Percentiles rank a stretch among this genome's conserved stretches.
Conservation (phyloP, 2,329 filamentous ascomycete genomes). For the Fusarium praegraminearum region DNA sequence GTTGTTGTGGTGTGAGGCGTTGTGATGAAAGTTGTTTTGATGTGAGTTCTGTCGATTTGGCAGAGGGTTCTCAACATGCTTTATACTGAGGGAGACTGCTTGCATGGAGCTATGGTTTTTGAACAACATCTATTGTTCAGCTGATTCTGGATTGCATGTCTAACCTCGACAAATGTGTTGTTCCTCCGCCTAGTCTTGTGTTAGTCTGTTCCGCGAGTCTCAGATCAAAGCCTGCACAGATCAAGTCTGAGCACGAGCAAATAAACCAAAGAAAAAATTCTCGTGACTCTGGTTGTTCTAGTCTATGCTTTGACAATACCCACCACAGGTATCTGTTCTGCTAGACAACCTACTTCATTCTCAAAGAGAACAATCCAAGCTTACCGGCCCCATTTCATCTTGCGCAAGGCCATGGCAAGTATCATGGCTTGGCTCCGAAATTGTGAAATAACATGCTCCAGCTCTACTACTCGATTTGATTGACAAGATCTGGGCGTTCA, state of each 20-base stretch:
- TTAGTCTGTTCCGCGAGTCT: not conserved
- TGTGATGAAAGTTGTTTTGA: not conserved
- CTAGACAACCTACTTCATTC: not conserved
- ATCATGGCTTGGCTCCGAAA: not conserved
- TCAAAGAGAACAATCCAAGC: not conserved
- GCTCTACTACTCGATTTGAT: too few species aligned
- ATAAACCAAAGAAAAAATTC: not conserved
- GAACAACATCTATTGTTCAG: not conserved
- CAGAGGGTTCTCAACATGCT: not conserved
- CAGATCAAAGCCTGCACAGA: not conserved
- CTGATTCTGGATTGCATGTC: not conserved
- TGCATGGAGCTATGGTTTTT: not conserved
- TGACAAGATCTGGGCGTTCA: too few species aligned
- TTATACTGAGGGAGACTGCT: not conserved
- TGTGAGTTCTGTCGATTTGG: not conserved
- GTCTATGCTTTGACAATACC: too few species aligned
- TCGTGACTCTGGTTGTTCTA: not conserved
- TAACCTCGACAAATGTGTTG: not conserved
- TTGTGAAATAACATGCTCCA: too few species aligned
- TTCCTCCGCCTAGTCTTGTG: not conserved
- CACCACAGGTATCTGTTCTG: not conserved
- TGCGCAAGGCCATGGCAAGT: too few species aligned
- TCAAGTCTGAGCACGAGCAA: not conserved
- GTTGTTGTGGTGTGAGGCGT: not conserved
- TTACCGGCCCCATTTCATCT: too few species aligned